Conservation (phyloP, 176 grass and related monocot species). For the Carex cristatella region DNA sequence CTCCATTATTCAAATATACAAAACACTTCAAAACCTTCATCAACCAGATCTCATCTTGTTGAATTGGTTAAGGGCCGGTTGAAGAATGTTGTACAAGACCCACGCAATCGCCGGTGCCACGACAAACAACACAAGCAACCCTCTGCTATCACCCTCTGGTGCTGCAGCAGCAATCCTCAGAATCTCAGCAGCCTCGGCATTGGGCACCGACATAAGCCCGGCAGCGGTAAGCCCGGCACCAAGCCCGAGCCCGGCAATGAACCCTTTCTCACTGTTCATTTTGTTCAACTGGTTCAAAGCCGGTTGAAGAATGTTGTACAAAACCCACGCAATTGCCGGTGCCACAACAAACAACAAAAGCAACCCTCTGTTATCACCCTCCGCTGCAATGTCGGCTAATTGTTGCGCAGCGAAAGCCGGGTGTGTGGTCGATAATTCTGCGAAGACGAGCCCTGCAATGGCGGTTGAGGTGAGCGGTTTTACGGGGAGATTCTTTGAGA, state of each 20-base stretch:
- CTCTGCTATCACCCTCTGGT: conserved; percentile 31
- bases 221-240: conserved; percentile 31
- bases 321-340: conserved; percentile 30
- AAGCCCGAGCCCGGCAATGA: conserved; percentile 40
- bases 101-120: conserved; percentile 43
- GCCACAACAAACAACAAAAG: too few relatives aligned
- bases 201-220: conserved; percentile 23
- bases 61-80: conserved; percentile 55
- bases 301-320: conserved; percentile 86
- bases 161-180: conserved; percentile 17
- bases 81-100: conserved; percentile 52
- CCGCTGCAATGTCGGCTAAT: conserved; percentile 44
- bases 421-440: conserved; percentile 36
- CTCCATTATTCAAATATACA: neutral
- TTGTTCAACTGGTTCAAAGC: conserved; percentile 69
- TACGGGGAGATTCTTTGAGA: neutral
- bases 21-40: neutral
- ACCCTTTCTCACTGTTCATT: conserved; percentile 44
- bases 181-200: conserved; percentile 33
- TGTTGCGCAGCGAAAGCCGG: conserved; percentile 47
- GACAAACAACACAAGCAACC: conserved; percentile 44
- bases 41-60: conserved; percentile 52
- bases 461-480: conserved; percentile 32
- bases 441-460: conserved; percentile 54
- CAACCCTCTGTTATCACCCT: conserved; percentile 25